Percentiles rank a stretch among this genome's conserved stretches.
phyloP scores from a whole-genome alignment of 1,284 basidiomycete species.

The Coniophora puteana region DNA sequence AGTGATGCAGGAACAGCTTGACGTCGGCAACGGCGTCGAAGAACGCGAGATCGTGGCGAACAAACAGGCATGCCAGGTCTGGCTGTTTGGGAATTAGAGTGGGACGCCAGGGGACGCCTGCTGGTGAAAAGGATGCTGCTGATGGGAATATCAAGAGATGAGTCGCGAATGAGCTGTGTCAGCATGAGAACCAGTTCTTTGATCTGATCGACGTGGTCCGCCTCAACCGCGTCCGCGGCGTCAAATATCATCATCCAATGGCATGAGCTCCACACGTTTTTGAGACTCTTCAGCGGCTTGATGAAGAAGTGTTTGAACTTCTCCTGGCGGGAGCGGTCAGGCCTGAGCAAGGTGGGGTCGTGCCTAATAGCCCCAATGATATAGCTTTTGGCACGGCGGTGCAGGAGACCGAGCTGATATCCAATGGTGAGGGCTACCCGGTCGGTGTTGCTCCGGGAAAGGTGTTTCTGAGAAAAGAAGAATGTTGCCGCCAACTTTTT shows the following conservation, averaged over 20 bases:
- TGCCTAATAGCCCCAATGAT: slow-evolving; percentile 11
- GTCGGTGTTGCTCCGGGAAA: slow-evolving; percentile 10
- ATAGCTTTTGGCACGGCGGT: slow-evolving; percentile 8
- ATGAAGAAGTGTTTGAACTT: slow-evolving; percentile 14
- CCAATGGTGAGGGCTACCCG: slow-evolving; percentile 15
- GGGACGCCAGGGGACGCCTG: slow-evolving; percentile 15
- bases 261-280: too few relatives aligned
- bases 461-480: slow-evolving; percentile 16
- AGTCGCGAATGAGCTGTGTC: slow-evolving; percentile 7
- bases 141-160: slow-evolving; percentile 13
- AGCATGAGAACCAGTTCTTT: slow-evolving; percentile 15
- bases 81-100: slow-evolving; percentile 8
- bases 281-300: slow-evolving; percentile 5
- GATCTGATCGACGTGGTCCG: slow-evolving; percentile 16
- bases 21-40: slow-evolving; percentile 19
- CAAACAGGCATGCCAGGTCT: slow-evolving; percentile 5
- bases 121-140: slow-evolving; percentile 17
- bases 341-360: slow-evolving; percentile 16
- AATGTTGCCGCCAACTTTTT: slow-evolving; percentile 16
- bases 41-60: slow-evolving; percentile 12
- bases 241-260: slow-evolving; percentile 7
- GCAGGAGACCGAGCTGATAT: slow-evolving; percentile 9
- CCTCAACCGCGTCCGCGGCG: slow-evolving; percentile 19
- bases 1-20: slow-evolving; percentile 12
- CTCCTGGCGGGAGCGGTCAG: slow-evolving; percentile 18